Conservation (phyloP, 352 stramenopile genomes). For the Phytophthora hybrid region DNA sequence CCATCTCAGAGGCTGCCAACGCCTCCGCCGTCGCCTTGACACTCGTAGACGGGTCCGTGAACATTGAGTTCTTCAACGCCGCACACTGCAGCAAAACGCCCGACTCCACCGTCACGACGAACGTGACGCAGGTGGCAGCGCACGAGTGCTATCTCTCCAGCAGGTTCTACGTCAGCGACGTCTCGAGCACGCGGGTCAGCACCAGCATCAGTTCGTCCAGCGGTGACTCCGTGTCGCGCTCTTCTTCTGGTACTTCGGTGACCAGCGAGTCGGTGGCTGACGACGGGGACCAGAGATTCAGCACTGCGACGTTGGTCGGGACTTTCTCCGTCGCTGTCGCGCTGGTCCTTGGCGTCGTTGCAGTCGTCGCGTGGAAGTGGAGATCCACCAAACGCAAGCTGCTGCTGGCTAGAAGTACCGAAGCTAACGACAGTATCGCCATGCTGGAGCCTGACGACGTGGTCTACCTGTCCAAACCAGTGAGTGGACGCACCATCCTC, state of each 20-base stretch:
- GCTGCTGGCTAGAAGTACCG: constrained; percentile 10
- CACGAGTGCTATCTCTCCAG: constrained; percentile 36
- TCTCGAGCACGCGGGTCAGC: not conserved
- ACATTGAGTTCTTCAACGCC: constrained; percentile 29
- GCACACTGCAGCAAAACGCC: constrained; percentile 21
- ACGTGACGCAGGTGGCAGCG: not conserved
- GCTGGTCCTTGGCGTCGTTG: constrained; percentile 24
- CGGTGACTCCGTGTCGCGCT: not conserved
- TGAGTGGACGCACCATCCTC: constrained; percentile 24
- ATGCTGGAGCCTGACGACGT: constrained; percentile 42
- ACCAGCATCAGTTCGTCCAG: constrained; percentile 6
- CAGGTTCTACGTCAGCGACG: constrained; percentile 32
- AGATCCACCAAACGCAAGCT: constrained; percentile 23
- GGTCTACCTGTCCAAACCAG: constrained; percentile 34
- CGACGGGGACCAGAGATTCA: not conserved
- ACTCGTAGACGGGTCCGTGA: constrained; percentile 27
- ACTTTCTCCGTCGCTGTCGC: constrained; percentile 6
- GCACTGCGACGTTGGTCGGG: constrained; percentile 9
- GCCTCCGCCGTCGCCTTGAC: constrained; percentile 28
- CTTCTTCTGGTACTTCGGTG: not conserved
- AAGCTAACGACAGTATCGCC: constrained; percentile 34
- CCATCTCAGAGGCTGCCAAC: constrained; percentile 19
- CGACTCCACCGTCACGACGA: constrained; percentile 7
- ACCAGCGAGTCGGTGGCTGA: not conserved
- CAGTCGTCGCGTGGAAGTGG: constrained; percentile 32